Base-by-base conservation (phyloP, 2,329 filamentous ascomycete species). In the Ramularia endophylla region DNA sequence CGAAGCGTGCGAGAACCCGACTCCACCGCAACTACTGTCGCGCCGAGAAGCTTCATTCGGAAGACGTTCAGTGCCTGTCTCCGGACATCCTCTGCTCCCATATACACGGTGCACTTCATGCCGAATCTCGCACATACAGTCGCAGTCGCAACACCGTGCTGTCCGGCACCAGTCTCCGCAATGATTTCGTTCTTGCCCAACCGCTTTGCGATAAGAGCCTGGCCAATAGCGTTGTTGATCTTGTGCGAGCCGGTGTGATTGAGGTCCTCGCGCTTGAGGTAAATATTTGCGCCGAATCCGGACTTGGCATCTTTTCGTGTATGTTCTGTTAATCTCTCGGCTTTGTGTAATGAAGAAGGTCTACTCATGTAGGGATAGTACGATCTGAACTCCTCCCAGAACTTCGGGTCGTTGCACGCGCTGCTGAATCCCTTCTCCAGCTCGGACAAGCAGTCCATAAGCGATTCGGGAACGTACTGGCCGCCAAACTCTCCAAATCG, bases 201-300 rank as follows among this genome's bases (percentile, higher is more conserved):
- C 48, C 87, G 76, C 55, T 77, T 77, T 2, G 92, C 92, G 28
- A 98, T 71, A 11, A 98, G 77, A 36, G 95, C 81, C 66, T 98
- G 92, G 2, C 92, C 92, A 7, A 98, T 73, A 0, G 92, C 92
- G 59, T 98, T 98, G 74, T 98, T 98, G 74, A 98, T 97, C 77
- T 98, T 98, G 75, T 98, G 92, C 49, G 86, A 94, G 53, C 92
- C 92, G 7, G 92, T 97, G 65, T 98, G 92, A 68, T 97, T 97
- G 42, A 97, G 73, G 63, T 98, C 92, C 69, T 98, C 92, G 56
- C 92, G 81, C 77, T 98, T 98, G 54, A 98, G 71, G 83, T 90
- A 98, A 70, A 98, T 94, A 61, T 88, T 94, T 36, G 92, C 90
- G 46, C 92, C 92, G 17, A 88, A 87, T 35, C 87, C 88, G 8